Percentiles rank a stretch among this genome's conserved stretches.
These are phyloP conservation scores for Herpetomonas samuelpessoai DNA, from an alignment of 208 protist genomes.

Conservation along the genomic window DNA sequence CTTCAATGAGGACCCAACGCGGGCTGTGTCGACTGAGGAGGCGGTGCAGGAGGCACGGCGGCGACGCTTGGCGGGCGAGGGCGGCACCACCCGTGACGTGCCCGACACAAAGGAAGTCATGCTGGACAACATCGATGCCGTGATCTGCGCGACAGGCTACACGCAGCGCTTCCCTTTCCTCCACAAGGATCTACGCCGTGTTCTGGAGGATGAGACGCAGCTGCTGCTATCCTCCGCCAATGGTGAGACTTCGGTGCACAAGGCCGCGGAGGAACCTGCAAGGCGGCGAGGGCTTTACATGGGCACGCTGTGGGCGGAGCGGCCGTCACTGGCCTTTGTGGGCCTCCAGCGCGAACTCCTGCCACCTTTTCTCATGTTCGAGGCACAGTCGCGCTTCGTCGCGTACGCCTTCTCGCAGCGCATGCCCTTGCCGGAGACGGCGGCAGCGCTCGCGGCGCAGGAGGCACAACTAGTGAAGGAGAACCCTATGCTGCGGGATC, in stretches of 20 bases:
- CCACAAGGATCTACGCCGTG: slow-evolving; percentile 45
- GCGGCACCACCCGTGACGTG: neutral
- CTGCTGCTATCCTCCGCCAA: slow-evolving; percentile 10
- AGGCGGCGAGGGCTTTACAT: slow-evolving; percentile 58
- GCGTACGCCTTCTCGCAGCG: slow-evolving; percentile 76
- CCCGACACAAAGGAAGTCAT: slow-evolving; percentile 25
- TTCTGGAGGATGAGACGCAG: slow-evolving; percentile 41
- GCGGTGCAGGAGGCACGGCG: slow-evolving; percentile 31
- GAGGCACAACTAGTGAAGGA: slow-evolving; percentile 38
- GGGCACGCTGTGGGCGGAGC: slow-evolving; percentile 53
- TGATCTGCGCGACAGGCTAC: slow-evolving; percentile 85
- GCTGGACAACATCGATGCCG: slow-evolving; percentile 70
- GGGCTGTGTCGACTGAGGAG: slow-evolving; percentile 15
- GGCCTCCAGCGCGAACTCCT: slow-evolving; percentile 72
- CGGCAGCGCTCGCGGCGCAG: slow-evolving; percentile 17
- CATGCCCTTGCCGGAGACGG: slow-evolving; percentile 35
- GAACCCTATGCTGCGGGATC: slow-evolving; percentile 31
- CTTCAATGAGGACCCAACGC: slow-evolving; percentile 33
- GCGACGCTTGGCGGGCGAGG: neutral
- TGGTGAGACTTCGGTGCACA: neutral
- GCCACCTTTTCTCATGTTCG: slow-evolving; percentile 81
- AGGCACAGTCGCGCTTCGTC: slow-evolving; percentile 82
- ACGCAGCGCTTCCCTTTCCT: slow-evolving; percentile 75
- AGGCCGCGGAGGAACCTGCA: neutral
- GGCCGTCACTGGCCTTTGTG: slow-evolving; percentile 78